Percentiles rank a stretch among this genome's conserved stretches.
phyloP scores from a whole-genome alignment of 2,329 filamentous ascomycete genomes.

The Aspergillus sp. region DNA sequence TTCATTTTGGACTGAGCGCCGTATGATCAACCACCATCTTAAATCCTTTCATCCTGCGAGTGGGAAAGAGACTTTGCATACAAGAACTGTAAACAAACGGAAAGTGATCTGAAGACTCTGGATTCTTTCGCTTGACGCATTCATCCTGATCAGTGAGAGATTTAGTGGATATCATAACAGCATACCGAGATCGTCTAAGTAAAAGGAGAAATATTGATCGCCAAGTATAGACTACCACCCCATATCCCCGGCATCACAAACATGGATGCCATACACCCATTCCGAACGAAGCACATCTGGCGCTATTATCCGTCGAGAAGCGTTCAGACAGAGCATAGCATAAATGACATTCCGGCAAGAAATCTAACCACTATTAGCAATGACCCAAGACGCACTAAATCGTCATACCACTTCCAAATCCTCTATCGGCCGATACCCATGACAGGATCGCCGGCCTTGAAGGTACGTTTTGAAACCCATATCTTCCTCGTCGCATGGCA shows the following conservation, averaged over 20 bases:
- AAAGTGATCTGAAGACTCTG: too few relatives aligned
- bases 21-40: too few relatives aligned
- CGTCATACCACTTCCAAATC: constrained; percentile 19
- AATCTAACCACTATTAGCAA: constrained; percentile 7
- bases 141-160: too few relatives aligned
- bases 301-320: constrained; percentile 22
- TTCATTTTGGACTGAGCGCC: too few relatives aligned
- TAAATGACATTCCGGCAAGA: constrained; percentile 28
- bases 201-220: too few relatives aligned
- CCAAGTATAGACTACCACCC: constrained; percentile 4
- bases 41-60: too few relatives aligned
- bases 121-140: too few relatives aligned
- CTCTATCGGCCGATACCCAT: constrained; percentile 28
- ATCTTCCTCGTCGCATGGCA: constrained; percentile 25
- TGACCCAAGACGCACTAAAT: neutral
- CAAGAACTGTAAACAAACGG: too few relatives aligned
- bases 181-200: too few relatives aligned
- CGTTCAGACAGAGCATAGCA: constrained; percentile 28
- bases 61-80: too few relatives aligned
- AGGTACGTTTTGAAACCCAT: constrained; percentile 24
- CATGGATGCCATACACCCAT: constrained; percentile 23
- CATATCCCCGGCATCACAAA: constrained; percentile 23
- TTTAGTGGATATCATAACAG: too few relatives aligned
- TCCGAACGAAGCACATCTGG: constrained; percentile 23
- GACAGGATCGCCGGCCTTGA: constrained; percentile 10